Conservation (phyloP, 2,329 filamentous ascomycete species). For the Trichoderma oligosporum region DNA sequence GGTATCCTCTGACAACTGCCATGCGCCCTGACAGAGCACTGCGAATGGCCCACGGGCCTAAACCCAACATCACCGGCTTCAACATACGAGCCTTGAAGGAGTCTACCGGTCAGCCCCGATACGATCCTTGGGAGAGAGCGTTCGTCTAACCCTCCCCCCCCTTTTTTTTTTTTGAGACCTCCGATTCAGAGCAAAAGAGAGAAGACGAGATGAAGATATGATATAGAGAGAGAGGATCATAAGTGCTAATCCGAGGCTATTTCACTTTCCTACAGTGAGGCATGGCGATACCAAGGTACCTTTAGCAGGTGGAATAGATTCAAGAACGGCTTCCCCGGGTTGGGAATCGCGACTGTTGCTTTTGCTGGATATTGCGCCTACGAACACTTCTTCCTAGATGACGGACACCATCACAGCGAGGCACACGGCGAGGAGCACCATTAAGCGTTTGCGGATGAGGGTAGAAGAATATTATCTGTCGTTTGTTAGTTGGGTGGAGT, state of each 20-base stretch:
- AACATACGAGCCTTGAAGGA: constrained; percentile 76
- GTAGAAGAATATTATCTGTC: neutral
- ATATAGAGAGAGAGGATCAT: neutral
- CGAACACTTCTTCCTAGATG: constrained; percentile 81
- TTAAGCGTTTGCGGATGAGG: constrained; percentile 32
- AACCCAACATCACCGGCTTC: constrained; percentile 87
- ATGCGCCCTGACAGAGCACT: constrained; percentile 38
- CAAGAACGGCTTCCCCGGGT: constrained; percentile 78
- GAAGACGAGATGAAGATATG: neutral
- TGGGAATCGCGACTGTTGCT: constrained; percentile 87
- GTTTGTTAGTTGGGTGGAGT: constrained; percentile 20
- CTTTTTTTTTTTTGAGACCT: neutral
- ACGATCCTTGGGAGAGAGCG: constrained; percentile 65
- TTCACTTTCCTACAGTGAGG: constrained; percentile 62
- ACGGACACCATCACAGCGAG: constrained; percentile 56
- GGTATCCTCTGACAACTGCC: too few relatives aligned
- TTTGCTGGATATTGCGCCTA: constrained; percentile 87
- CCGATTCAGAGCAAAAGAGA: neutral
- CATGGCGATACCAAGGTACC: constrained; percentile 87
- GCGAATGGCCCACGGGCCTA: constrained; percentile 50
- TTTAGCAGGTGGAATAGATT: constrained; percentile 90
- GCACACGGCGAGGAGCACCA: constrained; percentile 59
- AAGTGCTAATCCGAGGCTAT: neutral
- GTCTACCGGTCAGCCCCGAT: constrained; percentile 59
- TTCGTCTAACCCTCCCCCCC: constrained; percentile 40